Evolutionary conservation across 371 early-diverging fungal genomes (phyloP).

Genomic region (Funneliformis caledonium): DNA sequence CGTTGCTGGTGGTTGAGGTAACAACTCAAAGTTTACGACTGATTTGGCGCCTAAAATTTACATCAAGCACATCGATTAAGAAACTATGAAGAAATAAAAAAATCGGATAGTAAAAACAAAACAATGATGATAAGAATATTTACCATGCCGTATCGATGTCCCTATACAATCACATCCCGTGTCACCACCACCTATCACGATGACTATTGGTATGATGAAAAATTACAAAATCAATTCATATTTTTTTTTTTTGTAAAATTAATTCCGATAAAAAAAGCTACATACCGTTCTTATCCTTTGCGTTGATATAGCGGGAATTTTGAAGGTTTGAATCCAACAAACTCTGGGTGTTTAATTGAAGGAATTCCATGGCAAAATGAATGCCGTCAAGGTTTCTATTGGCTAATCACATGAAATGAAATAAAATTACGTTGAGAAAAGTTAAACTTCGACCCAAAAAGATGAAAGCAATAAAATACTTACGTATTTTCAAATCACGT

Average conservation of each 20-base stretch:
- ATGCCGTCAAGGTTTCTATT: conserved; percentile 87
- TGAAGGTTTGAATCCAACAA: conserved; percentile 77
- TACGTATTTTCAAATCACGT: conserved; percentile 83
- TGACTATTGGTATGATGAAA: conserved; percentile 52
- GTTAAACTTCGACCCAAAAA: too few species aligned
- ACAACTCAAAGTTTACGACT: conserved; percentile 94
- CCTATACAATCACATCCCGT: conserved; percentile 97
- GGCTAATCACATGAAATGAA: conserved; percentile 39
- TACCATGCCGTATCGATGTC: conserved; percentile 88
- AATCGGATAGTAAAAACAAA: neutral
- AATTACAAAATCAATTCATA: neutral
- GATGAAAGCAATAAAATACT: neutral
- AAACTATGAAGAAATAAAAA: neutral
- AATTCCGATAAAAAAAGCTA: neutral
- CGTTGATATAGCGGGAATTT: conserved; percentile 79
- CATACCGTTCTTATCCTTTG: conserved; percentile 78
- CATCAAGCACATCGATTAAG: neutral
- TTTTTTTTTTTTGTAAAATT: neutral
- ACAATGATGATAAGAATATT: neutral
- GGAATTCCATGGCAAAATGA: conserved; percentile 97
- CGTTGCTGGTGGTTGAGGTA: conserved; percentile 85
- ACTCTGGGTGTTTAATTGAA: conserved; percentile 88
- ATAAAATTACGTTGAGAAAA: too few species aligned
- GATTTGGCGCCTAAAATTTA: conserved; percentile 68
- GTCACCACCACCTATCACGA: conserved; percentile 98